These are phyloP conservation scores for Malus domestica DNA, from an alignment of 306 rosid species.

Conservation along the genomic window ASM211411v1 NC_041790.1:13588001-13588500, in stretches of 20 bases:
- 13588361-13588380: conserved; percentile 27
- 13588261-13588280: neutral
- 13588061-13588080: conserved; percentile 22
- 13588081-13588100: conserved; percentile 7
- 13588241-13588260: neutral
- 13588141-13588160: conserved; percentile 46
- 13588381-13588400: conserved; percentile 37
- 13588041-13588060: conserved; percentile 32
- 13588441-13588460: conserved; percentile 28
- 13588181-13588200: neutral
- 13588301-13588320: conserved; percentile 53
- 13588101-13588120: conserved; percentile 34
- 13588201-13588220: neutral
- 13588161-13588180: conserved; percentile 29
- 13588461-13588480: conserved; percentile 43
- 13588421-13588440: conserved; percentile 22
- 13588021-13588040: conserved; percentile 17
- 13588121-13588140: conserved; percentile 15
- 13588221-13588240: neutral
- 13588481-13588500: conserved; percentile 32
- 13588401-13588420: conserved; percentile 17
- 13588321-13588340: conserved; percentile 28
- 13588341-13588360: conserved; percentile 15
- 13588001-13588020: neutral
- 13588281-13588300: neutral